These are phyloP conservation scores for Mrakia gelida DNA, from an alignment of 768 basidiomycete genomes.

Conservation along the genomic window DNA sequence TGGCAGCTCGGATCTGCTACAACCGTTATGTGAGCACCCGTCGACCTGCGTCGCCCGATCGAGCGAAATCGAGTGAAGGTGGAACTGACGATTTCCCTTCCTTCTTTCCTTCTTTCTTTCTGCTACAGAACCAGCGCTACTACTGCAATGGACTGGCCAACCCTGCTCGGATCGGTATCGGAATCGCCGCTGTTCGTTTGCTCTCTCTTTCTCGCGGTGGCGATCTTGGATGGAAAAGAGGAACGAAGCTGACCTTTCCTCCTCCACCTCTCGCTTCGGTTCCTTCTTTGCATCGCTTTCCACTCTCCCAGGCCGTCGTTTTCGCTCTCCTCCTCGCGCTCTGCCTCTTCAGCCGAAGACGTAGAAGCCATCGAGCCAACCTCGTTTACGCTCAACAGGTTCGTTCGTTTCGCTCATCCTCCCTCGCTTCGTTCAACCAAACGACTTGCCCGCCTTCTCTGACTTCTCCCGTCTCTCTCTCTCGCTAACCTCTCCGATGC, in stretches of 20 bases:
- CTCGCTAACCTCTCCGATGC: too few species aligned
- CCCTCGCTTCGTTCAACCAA: too few species aligned
- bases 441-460: too few species aligned
- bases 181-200: slow-evolving; percentile 36
- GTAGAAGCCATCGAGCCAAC: slow-evolving; percentile 11
- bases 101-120: neutral
- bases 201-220: neutral
- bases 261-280: neutral
- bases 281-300: neutral
- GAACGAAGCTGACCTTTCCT: neutral
- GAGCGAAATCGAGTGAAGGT: neutral
- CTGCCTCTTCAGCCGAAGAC: neutral
- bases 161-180: slow-evolving; percentile 42
- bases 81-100: too few species aligned
- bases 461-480: too few species aligned
- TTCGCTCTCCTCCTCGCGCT: neutral
- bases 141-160: slow-evolving; percentile 37
- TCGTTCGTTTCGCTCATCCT: too few species aligned
- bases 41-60: neutral
- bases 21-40: neutral
- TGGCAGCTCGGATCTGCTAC: neutral
- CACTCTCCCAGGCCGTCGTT: neutral
- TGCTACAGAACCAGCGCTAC: slow-evolving; percentile 31
- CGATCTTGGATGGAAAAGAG: neutral
- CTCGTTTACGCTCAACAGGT: slow-evolving; percentile 17